Base-by-base conservation (phyloP, 1,284 basidiomycete genomes). In the Cryptococcus hybrid region DNA sequence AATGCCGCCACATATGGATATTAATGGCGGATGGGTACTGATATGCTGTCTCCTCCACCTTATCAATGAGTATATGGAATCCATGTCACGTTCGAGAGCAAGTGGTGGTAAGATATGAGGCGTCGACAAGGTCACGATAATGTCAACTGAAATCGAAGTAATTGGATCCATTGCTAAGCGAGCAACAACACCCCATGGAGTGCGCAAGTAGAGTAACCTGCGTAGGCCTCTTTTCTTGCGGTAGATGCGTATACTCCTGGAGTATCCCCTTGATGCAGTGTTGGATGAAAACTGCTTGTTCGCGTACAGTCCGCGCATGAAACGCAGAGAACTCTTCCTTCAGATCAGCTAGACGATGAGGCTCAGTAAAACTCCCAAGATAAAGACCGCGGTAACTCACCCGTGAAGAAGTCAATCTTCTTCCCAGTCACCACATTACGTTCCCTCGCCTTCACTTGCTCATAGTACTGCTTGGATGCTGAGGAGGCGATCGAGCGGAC, bases 311-410 rank as follows among this genome's bases (percentile, higher is more conserved):
- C 1, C 87, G 84, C 0, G 92, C 92, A 77, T 98, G 92, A 65
- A 99, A 90, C 0, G 96, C 96, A 2, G 92, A 93, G 44, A 98
- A 86, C 70, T 98, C 96, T 76, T 99, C 95, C 71, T 98, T 97
- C 80, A 93, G 95, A 72, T 99, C 93, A 61, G 93, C 90, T 92
- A 64, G 4, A 9, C 18, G 18, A 18, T 18, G 42, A 18, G 38
- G 7, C 11, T 58, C 47, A 61, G 18, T 18, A 38, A 12, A 9
- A 37, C 3, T 52, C 36, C 52, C 7, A 40, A 8, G 43, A 43
- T 9, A 11, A 30, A 12, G 15, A 6, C 18, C 18, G 18, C 18
- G 18, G 18, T 18, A 18, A 18, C 84, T 55, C 61, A 89, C 90
- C 84, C 24, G 92, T 83, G 72, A 88, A 97, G 69, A 95, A 84